Conservation (phyloP, 2,329 filamentous ascomycete species). For the Xylaria multiplex region DNA sequence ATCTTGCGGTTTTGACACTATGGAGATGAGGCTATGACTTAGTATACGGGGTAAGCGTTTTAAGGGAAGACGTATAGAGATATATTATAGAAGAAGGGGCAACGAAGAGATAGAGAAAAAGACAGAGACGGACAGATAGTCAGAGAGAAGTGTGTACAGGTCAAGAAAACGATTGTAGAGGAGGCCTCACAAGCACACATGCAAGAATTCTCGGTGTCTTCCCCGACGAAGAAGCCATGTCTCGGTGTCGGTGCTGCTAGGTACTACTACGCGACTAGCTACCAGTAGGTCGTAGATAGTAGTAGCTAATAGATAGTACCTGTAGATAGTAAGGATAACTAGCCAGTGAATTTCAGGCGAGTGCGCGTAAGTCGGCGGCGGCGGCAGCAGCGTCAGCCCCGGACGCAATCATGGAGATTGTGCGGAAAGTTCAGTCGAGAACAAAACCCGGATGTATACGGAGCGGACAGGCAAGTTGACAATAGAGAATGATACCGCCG, state of each 20-base stretch:
- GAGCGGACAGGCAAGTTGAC: not conserved
- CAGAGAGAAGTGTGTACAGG: not conserved
- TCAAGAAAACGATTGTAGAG: not conserved
- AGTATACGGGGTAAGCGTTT: slow-evolving; percentile 4
- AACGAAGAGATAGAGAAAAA: too few species aligned
- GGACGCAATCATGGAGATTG: slow-evolving; percentile 16
- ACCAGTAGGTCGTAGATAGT: not conserved
- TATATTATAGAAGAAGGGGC: too few species aligned
- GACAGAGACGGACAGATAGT: not conserved
- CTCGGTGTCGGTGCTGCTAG: slow-evolving; percentile 30
- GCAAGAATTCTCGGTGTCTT: slow-evolving; percentile 47
- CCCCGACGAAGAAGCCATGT: slow-evolving; percentile 42
- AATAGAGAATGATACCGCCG: not conserved
- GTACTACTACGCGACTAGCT: not conserved
- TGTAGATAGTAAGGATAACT: too few species aligned
- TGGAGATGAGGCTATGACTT: slow-evolving; percentile 4
- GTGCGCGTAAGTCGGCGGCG: slow-evolving; percentile 11
- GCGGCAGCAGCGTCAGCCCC: slow-evolving; percentile 19
- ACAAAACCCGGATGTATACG: not conserved
- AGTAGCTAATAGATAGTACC: too few species aligned
- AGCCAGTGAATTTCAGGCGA: not conserved
- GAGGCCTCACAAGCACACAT: slow-evolving; percentile 41
- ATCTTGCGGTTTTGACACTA: slow-evolving; percentile 69
- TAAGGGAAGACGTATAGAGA: not conserved
- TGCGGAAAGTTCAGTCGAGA: not conserved